Evolutionary conservation across 495 filamentous ascomycete genomes (phyloP), one percentile per base, ranked within the genome.

Genomic region (Mytilinidion resinicola): DNA sequence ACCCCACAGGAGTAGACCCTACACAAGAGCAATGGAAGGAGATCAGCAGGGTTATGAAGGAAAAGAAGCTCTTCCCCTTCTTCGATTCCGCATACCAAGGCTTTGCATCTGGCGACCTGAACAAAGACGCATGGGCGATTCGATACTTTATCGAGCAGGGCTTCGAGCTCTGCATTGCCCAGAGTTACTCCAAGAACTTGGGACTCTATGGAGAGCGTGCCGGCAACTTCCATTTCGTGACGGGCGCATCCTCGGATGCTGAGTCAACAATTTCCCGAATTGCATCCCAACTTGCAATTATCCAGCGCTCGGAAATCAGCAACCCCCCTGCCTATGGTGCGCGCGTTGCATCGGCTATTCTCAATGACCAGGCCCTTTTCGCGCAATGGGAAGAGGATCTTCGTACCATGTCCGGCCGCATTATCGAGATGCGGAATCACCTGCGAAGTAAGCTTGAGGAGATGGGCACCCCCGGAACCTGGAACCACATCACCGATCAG

Each of bases 161-260:
- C 44, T 96, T 97, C 77, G 93, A 99, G 79, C 81, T 96, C 35
- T 87, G 91, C 66, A 82, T 97, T 55, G 95, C 93, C 5, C 92
- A 99, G 78, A 92, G 87, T 20, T 99, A 96, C 71, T 91, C 93
- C 60, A 98, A 99, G 81, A 99, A 99, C 81, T 95, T 99, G 68
- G 93, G 93, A 59, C 80, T 99, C 19, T 99, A 99, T 71, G 92
- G 92, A 61, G 86, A 99, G 79, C 89, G 93, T 62, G 90, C 90
- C 4, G 93, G 93, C 36, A 91, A 88, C 66, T 99, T 97, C 85
- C 93, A 99, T 72, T 93, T 90, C 68, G 85, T 99, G 46, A 87
- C 91, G 1, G 74, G 84, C 0, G 85, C 92, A 0, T 79, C 82
- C 0, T 49, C 84, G 4, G 83, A 89, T 41, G 86, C 89, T 1